Percentiles rank a stretch among this genome's conserved stretches.
Conservation (phyloP, 208 protist genomes). For the Perkinsela sp. region DNA sequence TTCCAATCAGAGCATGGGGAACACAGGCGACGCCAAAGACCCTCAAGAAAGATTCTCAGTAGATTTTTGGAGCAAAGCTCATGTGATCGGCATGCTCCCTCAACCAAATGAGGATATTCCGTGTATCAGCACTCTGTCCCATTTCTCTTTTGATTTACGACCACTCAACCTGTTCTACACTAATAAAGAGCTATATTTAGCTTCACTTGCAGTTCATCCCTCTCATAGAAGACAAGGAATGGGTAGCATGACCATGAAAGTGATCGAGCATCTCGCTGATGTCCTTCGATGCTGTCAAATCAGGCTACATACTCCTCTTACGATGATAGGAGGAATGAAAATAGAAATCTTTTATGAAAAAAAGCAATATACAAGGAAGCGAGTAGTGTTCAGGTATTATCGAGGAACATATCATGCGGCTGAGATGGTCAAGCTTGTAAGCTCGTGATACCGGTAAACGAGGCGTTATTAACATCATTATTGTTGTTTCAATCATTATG, state of each 20-base stretch:
- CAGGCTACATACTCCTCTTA: neutral
- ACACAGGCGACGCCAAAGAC: too few relatives aligned
- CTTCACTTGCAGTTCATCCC: neutral
- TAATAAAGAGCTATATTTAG: neutral
- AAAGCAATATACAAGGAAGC: neutral
- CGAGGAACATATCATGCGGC: neutral
- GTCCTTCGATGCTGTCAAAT: neutral
- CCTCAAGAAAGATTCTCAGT: too few relatives aligned
- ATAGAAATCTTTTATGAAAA: neutral
- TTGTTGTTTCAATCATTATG: too few relatives aligned
- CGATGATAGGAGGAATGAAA: neutral
- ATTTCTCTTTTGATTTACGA: neutral
- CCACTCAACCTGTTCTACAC: neutral
- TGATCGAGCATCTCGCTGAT: neutral
- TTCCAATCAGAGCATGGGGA: too few relatives aligned
- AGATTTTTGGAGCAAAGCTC: too few relatives aligned
- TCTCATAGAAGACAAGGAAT: neutral
- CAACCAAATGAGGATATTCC: too few relatives aligned
- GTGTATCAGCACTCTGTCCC: too few relatives aligned
- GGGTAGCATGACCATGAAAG: neutral
- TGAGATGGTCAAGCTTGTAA: neutral
- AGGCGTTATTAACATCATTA: too few relatives aligned
- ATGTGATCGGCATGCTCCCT: too few relatives aligned
- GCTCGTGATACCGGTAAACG: too few relatives aligned
- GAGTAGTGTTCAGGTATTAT: neutral